A percentile compares a stretch with the other conserved stretches of the same genome.
phyloP scores from a whole-genome alignment of 257 asterid species.

The Jaltomata sinuosa region DNA sequence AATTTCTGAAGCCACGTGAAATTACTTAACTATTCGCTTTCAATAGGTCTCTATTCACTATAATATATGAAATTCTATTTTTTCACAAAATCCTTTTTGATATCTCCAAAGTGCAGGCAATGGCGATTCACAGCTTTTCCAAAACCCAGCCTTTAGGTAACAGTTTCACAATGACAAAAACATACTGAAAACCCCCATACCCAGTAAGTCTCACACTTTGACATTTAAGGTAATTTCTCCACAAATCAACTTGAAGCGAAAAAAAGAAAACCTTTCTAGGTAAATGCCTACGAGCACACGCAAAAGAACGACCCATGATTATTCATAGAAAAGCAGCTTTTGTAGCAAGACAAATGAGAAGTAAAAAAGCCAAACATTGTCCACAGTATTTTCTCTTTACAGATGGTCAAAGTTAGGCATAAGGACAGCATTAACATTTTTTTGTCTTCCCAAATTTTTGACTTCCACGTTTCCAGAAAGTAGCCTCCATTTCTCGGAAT shows the following conservation, averaged over 20 bases:
- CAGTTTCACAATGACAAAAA: neutral
- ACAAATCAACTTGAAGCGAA: neutral
- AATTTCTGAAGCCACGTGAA: neutral
- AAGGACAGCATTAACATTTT: neutral
- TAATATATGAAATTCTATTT: neutral
- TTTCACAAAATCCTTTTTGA: neutral
- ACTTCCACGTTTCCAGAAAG: neutral
- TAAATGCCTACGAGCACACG: neutral
- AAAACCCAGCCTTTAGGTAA: neutral
- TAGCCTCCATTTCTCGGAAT: neutral
- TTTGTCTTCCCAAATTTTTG: neutral
- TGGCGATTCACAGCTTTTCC: neutral
- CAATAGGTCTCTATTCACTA: neutral
- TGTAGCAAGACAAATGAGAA: neutral
- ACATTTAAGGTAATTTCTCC: neutral
- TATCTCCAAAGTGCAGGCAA: neutral
- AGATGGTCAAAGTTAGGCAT: neutral
- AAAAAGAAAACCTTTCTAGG: neutral
- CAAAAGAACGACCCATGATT: neutral
- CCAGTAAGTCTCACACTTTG: neutral
- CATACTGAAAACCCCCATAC: neutral
- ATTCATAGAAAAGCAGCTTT: neutral
- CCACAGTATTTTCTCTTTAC: neutral
- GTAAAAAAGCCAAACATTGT: neutral
- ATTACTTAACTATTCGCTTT: neutral